These are phyloP conservation scores for Dunaliella salina DNA, from an alignment of 163 green algal genomes.

Conservation along the genomic window DNA sequence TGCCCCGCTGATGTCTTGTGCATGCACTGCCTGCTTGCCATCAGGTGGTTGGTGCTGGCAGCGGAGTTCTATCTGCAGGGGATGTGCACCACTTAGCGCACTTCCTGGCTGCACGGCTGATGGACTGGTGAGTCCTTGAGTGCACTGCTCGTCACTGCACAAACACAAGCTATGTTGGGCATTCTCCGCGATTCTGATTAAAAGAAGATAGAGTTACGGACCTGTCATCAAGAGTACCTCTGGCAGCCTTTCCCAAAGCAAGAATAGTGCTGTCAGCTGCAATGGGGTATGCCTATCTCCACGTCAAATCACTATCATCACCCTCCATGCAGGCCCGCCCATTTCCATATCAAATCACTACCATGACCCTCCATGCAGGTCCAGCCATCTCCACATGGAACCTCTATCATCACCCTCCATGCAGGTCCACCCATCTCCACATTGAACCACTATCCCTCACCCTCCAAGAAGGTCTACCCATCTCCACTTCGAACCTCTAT, in stretches of 20 bases:
- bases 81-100: conserved; percentile 9
- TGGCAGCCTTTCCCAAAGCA: no score
- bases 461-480: no score
- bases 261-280: not conserved
- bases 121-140: conserved; percentile 11
- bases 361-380: no score
- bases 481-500: no score
- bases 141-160: not conserved
- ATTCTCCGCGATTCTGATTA: no score
- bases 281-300: not conserved
- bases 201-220: no score
- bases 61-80: not conserved
- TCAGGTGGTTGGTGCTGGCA: not conserved
- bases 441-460: no score
- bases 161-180: not conserved
- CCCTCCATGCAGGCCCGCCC: no score
- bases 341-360: no score
- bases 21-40: not conserved
- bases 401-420: not conserved
- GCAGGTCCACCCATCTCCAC: not conserved
- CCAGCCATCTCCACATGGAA: no score
- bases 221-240: no score
- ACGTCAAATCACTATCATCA: no score
- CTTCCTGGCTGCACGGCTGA: conserved; percentile 14
- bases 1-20: not conserved